Evolutionary conservation across 2,329 filamentous ascomycete genomes (phyloP).

Genomic region (Stemphylium beticola): DNA sequence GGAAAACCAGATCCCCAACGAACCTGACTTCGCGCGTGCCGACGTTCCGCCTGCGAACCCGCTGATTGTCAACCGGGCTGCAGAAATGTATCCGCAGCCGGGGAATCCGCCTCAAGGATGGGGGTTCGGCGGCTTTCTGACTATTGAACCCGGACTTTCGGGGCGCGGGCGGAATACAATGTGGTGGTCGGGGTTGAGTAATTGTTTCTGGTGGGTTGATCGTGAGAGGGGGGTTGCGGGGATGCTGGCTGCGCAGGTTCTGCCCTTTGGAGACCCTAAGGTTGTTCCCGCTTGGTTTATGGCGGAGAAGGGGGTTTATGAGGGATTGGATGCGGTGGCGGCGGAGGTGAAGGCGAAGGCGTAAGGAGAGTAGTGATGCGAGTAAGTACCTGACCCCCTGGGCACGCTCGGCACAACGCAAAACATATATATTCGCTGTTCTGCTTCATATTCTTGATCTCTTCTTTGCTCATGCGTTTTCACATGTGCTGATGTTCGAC

Average conservation of each 20-base stretch:
- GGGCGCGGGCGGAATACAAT: conserved; percentile 60
- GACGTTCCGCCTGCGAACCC: conserved; percentile 57
- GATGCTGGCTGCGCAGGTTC: conserved; percentile 19
- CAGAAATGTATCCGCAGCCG: conserved; percentile 58
- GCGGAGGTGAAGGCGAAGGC: no score
- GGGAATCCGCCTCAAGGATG: conserved; percentile 66
- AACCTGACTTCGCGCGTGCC: conserved; percentile 58
- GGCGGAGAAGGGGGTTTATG: conserved; percentile 48
- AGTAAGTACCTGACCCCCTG: no score
- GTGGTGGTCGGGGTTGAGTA: conserved; percentile 66
- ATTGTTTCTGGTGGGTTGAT: conserved; percentile 69
- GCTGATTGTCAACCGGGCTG: conserved; percentile 55
- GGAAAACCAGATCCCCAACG: conserved; percentile 64
- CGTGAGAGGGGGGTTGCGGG: conserved; percentile 62
- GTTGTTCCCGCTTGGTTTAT: conserved; percentile 43
- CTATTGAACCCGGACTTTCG: conserved; percentile 53
- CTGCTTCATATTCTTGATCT: no score
- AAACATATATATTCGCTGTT: no score
- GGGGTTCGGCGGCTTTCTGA: conserved; percentile 67
- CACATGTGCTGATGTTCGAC: not conserved
- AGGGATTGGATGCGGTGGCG: conserved; percentile 27
- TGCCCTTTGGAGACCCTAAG: conserved; percentile 46
- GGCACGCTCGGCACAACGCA: no score
- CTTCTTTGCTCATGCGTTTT: not conserved
- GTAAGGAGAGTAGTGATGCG: no score